Evolutionary conservation across 352 stramenopile genomes (phyloP).

Genomic region (Phytophthora idaei): DNA sequence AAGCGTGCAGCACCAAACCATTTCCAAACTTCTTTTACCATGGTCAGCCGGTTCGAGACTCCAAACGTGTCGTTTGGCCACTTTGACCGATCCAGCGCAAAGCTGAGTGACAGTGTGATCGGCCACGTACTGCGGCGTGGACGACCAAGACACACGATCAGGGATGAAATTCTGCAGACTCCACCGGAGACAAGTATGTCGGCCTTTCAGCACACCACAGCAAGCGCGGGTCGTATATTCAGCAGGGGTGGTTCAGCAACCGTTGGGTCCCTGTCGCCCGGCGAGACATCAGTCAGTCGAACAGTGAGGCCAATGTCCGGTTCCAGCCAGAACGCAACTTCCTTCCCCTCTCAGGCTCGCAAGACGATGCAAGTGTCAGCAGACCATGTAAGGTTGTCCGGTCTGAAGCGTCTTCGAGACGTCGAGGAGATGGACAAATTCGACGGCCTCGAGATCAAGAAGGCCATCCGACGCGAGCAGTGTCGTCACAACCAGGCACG

Average conservation of each 20-base stretch:
- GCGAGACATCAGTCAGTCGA: too few relatives aligned
- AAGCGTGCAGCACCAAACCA: not conserved
- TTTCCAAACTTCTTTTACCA: not conserved
- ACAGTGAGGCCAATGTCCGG: too few relatives aligned
- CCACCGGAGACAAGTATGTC: not conserved
- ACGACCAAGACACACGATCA: not conserved
- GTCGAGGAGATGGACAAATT: not conserved
- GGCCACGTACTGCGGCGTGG: not conserved
- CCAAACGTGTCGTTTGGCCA: not conserved
- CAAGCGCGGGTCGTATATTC: not conserved
- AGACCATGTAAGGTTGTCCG: not conserved
- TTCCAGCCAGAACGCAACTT: too few relatives aligned
- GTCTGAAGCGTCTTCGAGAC: not conserved
- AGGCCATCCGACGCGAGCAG: not conserved
- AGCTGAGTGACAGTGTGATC: not conserved
- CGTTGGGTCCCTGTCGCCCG: too few relatives aligned
- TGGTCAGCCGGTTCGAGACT: not conserved
- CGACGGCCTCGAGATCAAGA: not conserved
- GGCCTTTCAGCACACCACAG: not conserved
- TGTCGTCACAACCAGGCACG: not conserved
- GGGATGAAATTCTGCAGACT: not conserved
- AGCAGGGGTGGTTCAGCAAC: not conserved
- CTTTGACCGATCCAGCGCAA: not conserved
- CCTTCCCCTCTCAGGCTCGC: too few relatives aligned
- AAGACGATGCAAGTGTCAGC: too few relatives aligned